Base-by-base conservation (phyloP, 2,329 filamentous ascomycete species). In the Pseudocercospora eumusae region DNA sequence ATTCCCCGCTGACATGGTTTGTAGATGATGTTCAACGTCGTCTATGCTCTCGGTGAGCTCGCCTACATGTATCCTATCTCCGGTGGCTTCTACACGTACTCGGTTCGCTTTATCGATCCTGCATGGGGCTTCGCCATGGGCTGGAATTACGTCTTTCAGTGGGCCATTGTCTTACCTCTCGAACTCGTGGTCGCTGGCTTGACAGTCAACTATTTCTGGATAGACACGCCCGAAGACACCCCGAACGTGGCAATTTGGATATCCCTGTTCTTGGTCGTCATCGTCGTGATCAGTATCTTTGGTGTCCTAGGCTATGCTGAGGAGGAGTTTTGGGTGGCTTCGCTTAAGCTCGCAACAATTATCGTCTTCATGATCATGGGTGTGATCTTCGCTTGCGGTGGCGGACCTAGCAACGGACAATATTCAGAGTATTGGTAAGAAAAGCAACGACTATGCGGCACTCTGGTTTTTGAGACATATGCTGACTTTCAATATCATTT, bases 311-410 rank as follows among this genome's bases (percentile, higher is more conserved):
- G 69, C 44, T 71, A 71, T 56, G 69, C 67, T 7, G 69, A 71
- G 57, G 69, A 70, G 59, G 69, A 71, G 25, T 71, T 71, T 56
- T 71, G 68, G 68, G 66, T 69, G 18, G 62, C 69, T 1, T 53
- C 69, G 13, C 53, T 73, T 59, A 73, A 73, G 61, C 63, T 73
- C 6, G 49, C 67, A 28, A 68, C 85, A 36, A 82, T 82, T 69
- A 75, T 83, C 13, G 85, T 85, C 9, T 88, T 88, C 73, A 87
- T 88, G 69, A 80, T 88, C 67, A 76, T 87, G 54, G 84, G 82
- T 53, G 83, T 87, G 54, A 73, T 86, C 66, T 81, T 86, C 69
- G 79, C 84, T 71, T 80, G 77, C 58, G 84, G 84, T 56, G 84
- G 82, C 52, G 85, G 85, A 1, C 84, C 85, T 5, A 78, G 62